Base-by-base conservation (phyloP, 257 asterid species). In the Oldenlandia corymbosa region DNA sequence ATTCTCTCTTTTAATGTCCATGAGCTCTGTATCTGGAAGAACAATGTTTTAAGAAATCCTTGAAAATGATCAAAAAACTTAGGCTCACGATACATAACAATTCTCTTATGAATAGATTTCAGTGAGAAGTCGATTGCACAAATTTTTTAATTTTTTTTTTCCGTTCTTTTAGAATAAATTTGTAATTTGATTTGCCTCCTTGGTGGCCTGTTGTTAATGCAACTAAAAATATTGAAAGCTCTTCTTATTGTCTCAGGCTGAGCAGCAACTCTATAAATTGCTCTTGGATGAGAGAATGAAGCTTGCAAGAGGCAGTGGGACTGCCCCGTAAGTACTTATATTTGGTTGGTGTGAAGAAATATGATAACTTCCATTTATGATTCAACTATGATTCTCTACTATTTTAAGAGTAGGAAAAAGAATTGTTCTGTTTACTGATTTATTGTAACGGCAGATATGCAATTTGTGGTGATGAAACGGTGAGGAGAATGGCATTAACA, bases 391-490 rank as follows among this genome's bases (percentile, higher is more conserved):
- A 26, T 21, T 37, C n/a, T 67, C 65, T 57, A 21, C 12, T 13
- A 4, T n/a, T 49, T n/a, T n/a, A n/a, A n/a, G 55, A 24, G 6
- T 1, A 26, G 48, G 39, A 42, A 30, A 7, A 41, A 10, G 23
- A 7, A 10, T 43, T 57, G 41, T 68, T 66, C 65, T 54, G 65
- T 64, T 23, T 63, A 54, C 65, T 71, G 41, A 72, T 49, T 46
- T 17, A 16, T 65, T 49, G 27, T 52, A 56, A 79, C 60, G 77
- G 79, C 86, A 91, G 98, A 62, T 91, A 91, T 77, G 96, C 98
- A 77, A 72, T 91, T 72, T 91, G 95, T 69, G 96, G 98, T 56
- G 98, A 91, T 80, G 88, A 65, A 73, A 88, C 98, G 68, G 77
- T 91, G 77, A 81, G 83, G 84, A 86, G 84, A 80, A 84, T 91